These are phyloP conservation scores for Plasmodium blacklocki DNA, from an alignment of 169 alveolate genomes.

Conservation along the genomic window DNA sequence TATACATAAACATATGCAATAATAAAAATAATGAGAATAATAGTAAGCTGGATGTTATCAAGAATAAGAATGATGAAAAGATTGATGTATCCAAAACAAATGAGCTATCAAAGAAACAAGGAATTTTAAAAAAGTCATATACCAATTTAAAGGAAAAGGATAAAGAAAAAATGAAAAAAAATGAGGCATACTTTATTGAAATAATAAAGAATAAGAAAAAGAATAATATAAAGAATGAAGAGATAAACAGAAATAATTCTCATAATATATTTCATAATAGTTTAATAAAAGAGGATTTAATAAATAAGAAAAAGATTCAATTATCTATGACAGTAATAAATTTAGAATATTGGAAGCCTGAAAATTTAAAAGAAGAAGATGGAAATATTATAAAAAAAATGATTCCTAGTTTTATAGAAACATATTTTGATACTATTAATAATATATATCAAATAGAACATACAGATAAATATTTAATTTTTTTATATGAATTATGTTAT, in stretches of 20 bases:
- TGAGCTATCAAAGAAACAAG: too few relatives aligned
- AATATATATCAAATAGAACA: constrained; percentile 50
- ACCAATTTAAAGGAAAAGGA: too few relatives aligned
- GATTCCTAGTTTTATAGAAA: constrained; percentile 21
- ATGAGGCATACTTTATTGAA: not conserved
- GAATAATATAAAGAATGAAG: not conserved
- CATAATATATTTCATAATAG: not conserved
- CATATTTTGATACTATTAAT: constrained; percentile 34
- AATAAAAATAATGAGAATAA: not conserved
- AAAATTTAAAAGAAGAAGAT: constrained; percentile 56
- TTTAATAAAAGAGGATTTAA: not conserved
- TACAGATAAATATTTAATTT: constrained; percentile 45
- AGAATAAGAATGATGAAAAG: not conserved
- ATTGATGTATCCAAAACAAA: not conserved
- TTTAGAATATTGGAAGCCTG: constrained; percentile 63
- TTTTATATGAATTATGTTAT: constrained; percentile 39
- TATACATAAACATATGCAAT: not conserved
- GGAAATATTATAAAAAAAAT: constrained; percentile 15
- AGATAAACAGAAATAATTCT: not conserved
- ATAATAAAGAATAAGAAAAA: not conserved
- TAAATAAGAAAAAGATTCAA: constrained; percentile 4
- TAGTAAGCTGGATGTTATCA: not conserved
- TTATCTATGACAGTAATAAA: constrained; percentile 48
- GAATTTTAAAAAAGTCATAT: too few relatives aligned
- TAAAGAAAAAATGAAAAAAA: too few relatives aligned